These are phyloP conservation scores for Fusarium praegraminearum DNA, from an alignment of 2,329 filamentous ascomycete genomes.

Conservation along the genomic window DNA sequence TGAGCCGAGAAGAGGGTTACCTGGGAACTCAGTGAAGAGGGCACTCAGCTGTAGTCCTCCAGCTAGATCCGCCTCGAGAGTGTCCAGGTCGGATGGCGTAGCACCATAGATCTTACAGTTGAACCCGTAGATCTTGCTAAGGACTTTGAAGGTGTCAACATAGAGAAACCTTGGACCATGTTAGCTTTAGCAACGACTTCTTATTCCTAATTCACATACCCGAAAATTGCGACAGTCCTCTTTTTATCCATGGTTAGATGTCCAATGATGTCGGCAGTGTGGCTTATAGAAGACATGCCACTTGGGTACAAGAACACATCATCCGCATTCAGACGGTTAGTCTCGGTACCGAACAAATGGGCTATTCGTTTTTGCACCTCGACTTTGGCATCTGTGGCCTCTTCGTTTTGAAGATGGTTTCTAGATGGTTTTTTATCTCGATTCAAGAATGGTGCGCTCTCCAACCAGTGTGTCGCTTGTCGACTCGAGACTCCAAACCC, in stretches of 20 bases:
- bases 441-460: slow-evolving; percentile 40
- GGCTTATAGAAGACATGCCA: slow-evolving; percentile 64
- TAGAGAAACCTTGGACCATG: slow-evolving; percentile 44
- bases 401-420: neutral
- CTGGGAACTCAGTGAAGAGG: slow-evolving; percentile 60
- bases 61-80: slow-evolving; percentile 54
- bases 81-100: slow-evolving; percentile 55
- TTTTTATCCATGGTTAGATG: neutral
- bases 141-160: slow-evolving; percentile 50
- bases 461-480: slow-evolving; percentile 44
- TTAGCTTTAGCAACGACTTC: neutral
- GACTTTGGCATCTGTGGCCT: slow-evolving; percentile 22
- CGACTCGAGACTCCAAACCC: slow-evolving; percentile 49
- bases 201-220: slow-evolving; percentile 29
- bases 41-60: slow-evolving; percentile 56
- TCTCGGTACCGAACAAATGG: slow-evolving; percentile 34
- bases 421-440: neutral
- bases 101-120: slow-evolving; percentile 60
- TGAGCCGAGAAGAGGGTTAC: slow-evolving; percentile 50
- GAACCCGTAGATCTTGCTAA: slow-evolving; percentile 46
- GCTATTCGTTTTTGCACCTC: slow-evolving; percentile 38
- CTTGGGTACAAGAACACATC: slow-evolving; percentile 64
- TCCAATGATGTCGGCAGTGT: slow-evolving; percentile 34
- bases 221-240: slow-evolving; percentile 45
- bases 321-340: slow-evolving; percentile 9